Base-by-base conservation (phyloP, 2,329 filamentous ascomycete species). In the Aspergillus brunneoviolaceus region DNA sequence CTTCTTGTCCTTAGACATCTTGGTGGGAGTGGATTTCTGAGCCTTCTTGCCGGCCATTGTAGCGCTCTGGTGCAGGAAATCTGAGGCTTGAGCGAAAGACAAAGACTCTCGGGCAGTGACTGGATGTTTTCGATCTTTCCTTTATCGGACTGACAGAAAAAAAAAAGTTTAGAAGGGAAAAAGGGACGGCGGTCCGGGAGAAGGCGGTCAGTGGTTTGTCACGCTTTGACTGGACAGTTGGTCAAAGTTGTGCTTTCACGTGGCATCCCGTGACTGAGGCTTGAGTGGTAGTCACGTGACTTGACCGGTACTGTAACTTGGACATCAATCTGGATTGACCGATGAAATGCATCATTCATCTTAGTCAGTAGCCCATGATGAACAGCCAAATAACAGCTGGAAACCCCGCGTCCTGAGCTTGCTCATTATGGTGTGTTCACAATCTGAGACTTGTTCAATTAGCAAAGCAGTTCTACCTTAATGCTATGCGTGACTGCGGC, bases 11-110 rank as follows among this genome's bases (percentile, higher is more conserved):
- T 66, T 61, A 49, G 65, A 49, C 61, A 68, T 68, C 55, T 69
- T 72, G 21, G 60, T 35, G 19, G 67, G 51, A 39, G 66, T 42
- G 19, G 57, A 47, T 39, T 69, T 70, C 57, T 71, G 70, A 29
- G 39, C 60, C 49, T 68, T 70, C 33, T 63, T 59, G 14, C 49
- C 53, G 42, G 69, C 72, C 74, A 76, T 76, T 29, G 27, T 68
- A 59, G 23, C 45, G 19, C n/a, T 45, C 21, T 21, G 16, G 51
- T 45, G 39, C 14, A 45, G 16, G 39, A 19, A 5, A 45, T 12
- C 14, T 45, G 39, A n/a, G 16, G 14, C 16, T 19, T 16, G 39
- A 45, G 39, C 39, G 16, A 19, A 45, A 6, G 16, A 45, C 39
- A 45, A 45, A 45, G 39, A 19, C 39, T n/a, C 39, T 45, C 39